Evolutionary conservation across 2,329 filamentous ascomycete genomes (phyloP).

Genomic region (Drechslera avenae): DNA sequence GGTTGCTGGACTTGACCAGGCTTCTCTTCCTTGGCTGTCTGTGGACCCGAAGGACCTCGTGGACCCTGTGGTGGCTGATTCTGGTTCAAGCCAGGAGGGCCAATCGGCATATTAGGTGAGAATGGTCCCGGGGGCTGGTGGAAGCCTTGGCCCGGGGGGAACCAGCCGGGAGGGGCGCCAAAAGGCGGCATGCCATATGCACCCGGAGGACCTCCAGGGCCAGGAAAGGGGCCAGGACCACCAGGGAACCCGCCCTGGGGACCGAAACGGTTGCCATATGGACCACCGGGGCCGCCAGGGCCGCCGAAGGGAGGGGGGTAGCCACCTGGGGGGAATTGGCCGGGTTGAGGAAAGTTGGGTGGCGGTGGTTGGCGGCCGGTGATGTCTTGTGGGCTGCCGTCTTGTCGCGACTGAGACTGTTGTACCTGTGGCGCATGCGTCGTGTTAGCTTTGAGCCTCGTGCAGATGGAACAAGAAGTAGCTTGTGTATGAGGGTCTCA

Average conservation of each 20-base stretch:
- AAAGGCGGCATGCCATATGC: slow-evolving; percentile 76
- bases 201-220: slow-evolving; percentile 40
- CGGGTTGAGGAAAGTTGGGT: slow-evolving; percentile 47
- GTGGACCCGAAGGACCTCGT: slow-evolving; percentile 41
- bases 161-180: slow-evolving; percentile 75
- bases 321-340: slow-evolving; percentile 50
- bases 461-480: slow-evolving; percentile 17
- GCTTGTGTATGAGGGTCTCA: slow-evolving; percentile 61
- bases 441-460: slow-evolving; percentile 29
- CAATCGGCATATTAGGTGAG: slow-evolving; percentile 64
- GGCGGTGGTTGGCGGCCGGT: slow-evolving; percentile 46
- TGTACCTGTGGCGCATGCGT: slow-evolving; percentile 37
- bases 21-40: slow-evolving; percentile 37
- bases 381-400: slow-evolving; percentile 28
- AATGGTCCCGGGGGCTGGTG: slow-evolving; percentile 70
- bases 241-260: slow-evolving; percentile 54
- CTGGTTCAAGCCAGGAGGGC: slow-evolving; percentile 57
- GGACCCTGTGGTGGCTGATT: slow-evolving; percentile 49
- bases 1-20: slow-evolving; percentile 31
- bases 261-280: slow-evolving; percentile 52
- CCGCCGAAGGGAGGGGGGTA: slow-evolving; percentile 50
- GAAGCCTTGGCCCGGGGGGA: slow-evolving; percentile 76
- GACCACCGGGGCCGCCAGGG: slow-evolving; percentile 45
- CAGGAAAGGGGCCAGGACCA: slow-evolving; percentile 55
- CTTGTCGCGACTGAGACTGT: slow-evolving; percentile 34